Evolutionary conservation across 805 yeast species (phyloP), one percentile per base, ranked within the genome.

Genomic region (Lachancea kluyveri): DNA sequence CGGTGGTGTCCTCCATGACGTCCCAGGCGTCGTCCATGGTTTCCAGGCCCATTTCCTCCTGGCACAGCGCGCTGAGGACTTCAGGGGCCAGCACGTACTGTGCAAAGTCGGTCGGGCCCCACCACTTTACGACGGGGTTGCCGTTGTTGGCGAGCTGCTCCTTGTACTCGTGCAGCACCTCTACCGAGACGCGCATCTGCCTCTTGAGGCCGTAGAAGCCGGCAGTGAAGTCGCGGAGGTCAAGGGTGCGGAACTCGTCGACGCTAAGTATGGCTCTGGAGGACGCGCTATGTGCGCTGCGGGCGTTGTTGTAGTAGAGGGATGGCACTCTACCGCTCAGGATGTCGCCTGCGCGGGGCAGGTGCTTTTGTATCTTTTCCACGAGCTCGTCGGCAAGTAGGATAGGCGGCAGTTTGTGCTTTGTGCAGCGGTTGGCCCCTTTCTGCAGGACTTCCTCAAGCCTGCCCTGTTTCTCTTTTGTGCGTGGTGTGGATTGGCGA

Each of bases 81-180:
- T 80, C 88, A 17, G 80, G 77, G 6, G 83, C 76, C 15, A 81
- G 51, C 2, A 79, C 77, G 44, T 72, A 75, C 11, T 70, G 63
- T 3, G 69, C 55, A 47, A 78, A 81, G 32, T 71, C 70, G 14
- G 65, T 64, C 1, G 62, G 43, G 2, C 81, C 72, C 84, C 86
- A 79, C 60, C 76, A 80, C 26, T 60, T 55, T 6, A 79, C 52
- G 1, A 76, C 72, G 13, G 60, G 55, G 41, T 72, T 72, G 41
- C 55, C 31, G 35, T 25, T 51, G 42, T 17, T 38, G 32, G 35
- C 35, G 3, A 78, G 40, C 17, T 59, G 48, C 1, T 43, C 32
- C 15, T 51, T 48, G 31, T 54, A 65, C 8, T 46, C 39, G 2
- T 51, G 46, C n/a, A 55, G 36, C 10, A 80, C 67, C 24, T 60